phyloP scores from a whole-genome alignment of 2,329 filamentous ascomycete genomes.

The Sporothrix luriei region DNA sequence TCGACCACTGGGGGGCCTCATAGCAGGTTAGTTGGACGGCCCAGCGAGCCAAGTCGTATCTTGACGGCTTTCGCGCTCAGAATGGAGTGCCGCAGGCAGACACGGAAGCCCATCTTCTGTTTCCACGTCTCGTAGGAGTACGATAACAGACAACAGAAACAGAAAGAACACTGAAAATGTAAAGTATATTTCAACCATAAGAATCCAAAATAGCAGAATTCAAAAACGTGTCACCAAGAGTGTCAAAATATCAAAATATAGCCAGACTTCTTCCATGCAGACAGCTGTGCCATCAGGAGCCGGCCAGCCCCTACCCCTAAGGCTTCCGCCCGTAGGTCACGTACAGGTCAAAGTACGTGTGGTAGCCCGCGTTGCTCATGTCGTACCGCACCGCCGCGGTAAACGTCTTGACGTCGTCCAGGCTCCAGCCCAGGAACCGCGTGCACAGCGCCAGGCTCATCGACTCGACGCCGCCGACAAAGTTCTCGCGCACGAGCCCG shows the following conservation, averaged over 20 bases:
- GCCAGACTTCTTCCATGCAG: no score
- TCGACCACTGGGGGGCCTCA: no score
- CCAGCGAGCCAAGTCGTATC: no score
- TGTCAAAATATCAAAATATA: neutral
- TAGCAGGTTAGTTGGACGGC: no score
- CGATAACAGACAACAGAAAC: neutral
- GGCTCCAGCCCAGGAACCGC: slow-evolving; percentile 44
- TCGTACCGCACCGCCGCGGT: slow-evolving; percentile 38
- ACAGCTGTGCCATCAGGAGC: no score
- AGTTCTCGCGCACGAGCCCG: slow-evolving; percentile 42
- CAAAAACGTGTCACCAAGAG: neutral
- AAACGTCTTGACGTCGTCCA: slow-evolving; percentile 41
- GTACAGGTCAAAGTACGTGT: slow-evolving; percentile 41
- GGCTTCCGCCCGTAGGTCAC: slow-evolving; percentile 40
- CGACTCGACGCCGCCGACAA: slow-evolving; percentile 43
- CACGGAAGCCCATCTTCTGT: no score
- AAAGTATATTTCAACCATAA: neutral
- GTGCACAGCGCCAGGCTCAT: slow-evolving; percentile 46
- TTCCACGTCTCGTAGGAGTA: no score
- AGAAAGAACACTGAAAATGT: neutral
- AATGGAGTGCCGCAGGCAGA: no score
- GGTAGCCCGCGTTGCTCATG: slow-evolving; percentile 39
- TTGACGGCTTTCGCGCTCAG: no score
- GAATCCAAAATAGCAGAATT: neutral
- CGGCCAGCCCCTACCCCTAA: slow-evolving; percentile 15